A percentile compares a stretch with the other conserved stretches of the same genome.
Conservation (phyloP, 768 basidiomycete species). For the Lactifluus volemus region DNA sequence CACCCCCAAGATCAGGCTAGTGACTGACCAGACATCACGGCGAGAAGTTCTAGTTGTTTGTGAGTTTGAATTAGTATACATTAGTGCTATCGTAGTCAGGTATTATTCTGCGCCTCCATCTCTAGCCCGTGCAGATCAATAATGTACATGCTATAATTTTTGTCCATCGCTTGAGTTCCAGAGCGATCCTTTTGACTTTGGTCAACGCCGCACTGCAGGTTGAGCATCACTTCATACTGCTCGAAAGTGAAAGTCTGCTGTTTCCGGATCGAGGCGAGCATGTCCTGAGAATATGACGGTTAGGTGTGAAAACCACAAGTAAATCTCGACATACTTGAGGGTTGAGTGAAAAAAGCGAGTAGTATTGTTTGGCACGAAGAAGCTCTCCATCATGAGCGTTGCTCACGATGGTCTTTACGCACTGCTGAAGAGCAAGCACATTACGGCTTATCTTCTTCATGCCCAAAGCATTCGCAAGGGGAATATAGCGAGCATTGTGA, state of each 20-base stretch:
- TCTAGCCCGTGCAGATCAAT: conserved; percentile 85
- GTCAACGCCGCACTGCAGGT: conserved; percentile 81
- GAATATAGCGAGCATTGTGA: conserved; percentile 60
- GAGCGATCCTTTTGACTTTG: conserved; percentile 44
- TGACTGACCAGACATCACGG: background rate
- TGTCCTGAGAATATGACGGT: conserved; percentile 38
- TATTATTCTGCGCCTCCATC: conserved; percentile 39
- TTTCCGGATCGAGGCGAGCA: conserved; percentile 63
- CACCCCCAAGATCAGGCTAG: background rate
- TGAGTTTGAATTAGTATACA: background rate
- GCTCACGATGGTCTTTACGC: conserved; percentile 66
- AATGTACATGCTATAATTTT: conserved; percentile 78
- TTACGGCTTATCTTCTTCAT: conserved; percentile 84
- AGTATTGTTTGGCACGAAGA: conserved; percentile 70
- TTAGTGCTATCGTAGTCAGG: background rate
- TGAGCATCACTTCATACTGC: conserved; percentile 87
- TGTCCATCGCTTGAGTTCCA: conserved; percentile 46
- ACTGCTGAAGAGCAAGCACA: conserved; percentile 86
- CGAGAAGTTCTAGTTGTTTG: background rate
- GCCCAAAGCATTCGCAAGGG: conserved; percentile 61
- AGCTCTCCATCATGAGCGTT: conserved; percentile 59
- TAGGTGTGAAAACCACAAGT: background rate
- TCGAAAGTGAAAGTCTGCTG: conserved; percentile 73
- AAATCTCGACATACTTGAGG: conserved; percentile 51
- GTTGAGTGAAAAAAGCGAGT: conserved; percentile 61